Conservation (phyloP, 768 basidiomycete species). For the Amanita inopinata region DNA sequence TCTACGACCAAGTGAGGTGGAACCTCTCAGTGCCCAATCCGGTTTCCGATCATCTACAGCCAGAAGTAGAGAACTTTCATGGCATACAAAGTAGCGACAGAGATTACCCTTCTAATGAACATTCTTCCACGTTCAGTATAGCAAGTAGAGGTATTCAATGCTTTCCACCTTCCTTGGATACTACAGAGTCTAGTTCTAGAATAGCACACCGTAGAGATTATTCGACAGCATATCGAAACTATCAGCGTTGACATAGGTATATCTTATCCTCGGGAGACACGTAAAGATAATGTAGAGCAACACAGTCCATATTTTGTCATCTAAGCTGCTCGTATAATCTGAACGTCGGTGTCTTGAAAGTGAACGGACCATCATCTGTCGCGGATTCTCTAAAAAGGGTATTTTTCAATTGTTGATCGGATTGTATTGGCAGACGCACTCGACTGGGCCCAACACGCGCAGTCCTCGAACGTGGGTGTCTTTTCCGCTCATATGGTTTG, state of each 20-base stretch:
- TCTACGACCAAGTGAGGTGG: constrained; percentile 1
- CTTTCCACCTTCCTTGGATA: background rate
- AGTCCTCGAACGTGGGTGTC: constrained; percentile 96
- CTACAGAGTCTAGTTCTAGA: background rate
- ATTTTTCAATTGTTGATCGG: constrained; percentile 26
- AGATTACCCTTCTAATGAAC: background rate
- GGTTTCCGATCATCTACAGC: background rate
- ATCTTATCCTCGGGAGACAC: no score
- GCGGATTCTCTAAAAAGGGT: background rate
- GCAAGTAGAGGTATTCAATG: background rate
- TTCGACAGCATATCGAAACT: background rate
- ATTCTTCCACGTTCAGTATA: constrained; percentile 1
- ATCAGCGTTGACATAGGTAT: background rate
- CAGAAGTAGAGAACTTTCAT: background rate
- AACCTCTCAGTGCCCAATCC: background rate
- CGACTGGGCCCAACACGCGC: constrained; percentile 74
- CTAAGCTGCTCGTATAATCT: constrained; percentile 8
- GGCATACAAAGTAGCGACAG: background rate
- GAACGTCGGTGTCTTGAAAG: constrained; percentile 5
- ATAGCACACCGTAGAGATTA: background rate
- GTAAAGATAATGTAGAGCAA: no score
- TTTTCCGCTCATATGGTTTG: constrained; percentile 97
- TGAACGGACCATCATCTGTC: constrained; percentile 8
- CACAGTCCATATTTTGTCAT: constrained; percentile 2
- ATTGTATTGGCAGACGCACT: no score